These are phyloP conservation scores for Cerioporus squamosus DNA, from an alignment of 1,284 basidiomycete genomes.

Conservation along the genomic window DNA sequence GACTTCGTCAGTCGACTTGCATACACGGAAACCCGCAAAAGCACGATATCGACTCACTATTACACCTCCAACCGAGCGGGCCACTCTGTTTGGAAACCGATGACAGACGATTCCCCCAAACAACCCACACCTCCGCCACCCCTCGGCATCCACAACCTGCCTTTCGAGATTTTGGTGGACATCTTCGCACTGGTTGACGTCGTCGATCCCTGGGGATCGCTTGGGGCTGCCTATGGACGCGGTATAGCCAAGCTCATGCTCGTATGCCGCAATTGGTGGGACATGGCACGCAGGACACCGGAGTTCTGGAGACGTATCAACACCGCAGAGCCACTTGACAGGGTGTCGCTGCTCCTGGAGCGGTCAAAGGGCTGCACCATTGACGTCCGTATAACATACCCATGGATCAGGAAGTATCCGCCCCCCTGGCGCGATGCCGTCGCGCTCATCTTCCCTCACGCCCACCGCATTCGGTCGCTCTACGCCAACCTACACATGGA, in stretches of 20 bases:
- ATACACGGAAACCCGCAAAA: too few species aligned
- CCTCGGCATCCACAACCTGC: not conserved
- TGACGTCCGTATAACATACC: slow-evolving; percentile 3
- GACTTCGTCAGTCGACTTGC: too few species aligned
- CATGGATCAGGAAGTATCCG: not conserved
- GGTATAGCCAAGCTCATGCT: slow-evolving; percentile 1
- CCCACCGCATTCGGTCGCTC: slow-evolving; percentile 6
- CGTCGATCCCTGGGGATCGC: not conserved
- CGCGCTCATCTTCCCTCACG: slow-evolving; percentile 1
- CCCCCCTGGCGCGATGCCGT: not conserved
- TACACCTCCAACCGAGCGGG: too few species aligned
- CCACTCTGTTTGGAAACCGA: too few species aligned
- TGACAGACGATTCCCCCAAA: too few species aligned
- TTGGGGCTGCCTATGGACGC: not conserved
- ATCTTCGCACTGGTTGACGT: not conserved
- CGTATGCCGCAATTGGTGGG: slow-evolving; percentile 4
- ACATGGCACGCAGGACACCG: not conserved
- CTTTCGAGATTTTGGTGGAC: not conserved
- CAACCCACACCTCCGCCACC: not conserved
- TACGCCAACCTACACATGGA: not conserved
- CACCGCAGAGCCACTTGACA: not conserved
- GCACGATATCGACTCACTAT: too few species aligned
- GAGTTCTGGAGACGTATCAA: slow-evolving; percentile 13
- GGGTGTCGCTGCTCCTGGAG: not conserved
- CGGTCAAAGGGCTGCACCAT: slow-evolving; percentile 4